A percentile compares a stretch with the other conserved stretches of the same genome.
Conservation (phyloP, 2,329 filamentous ascomycete species). For the Cladosporium sp. region DNA sequence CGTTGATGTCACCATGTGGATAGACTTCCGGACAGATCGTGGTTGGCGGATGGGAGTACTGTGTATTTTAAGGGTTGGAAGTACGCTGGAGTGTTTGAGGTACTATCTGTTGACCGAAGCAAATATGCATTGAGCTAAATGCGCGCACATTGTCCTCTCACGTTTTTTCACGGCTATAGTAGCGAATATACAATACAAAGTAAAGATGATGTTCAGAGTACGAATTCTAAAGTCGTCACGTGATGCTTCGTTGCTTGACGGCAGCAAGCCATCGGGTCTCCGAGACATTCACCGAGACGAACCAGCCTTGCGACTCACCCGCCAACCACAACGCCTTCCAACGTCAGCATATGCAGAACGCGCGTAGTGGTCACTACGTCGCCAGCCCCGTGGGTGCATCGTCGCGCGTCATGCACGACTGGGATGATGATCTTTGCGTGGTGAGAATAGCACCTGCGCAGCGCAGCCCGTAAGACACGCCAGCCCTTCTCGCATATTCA, state of each 20-base stretch:
- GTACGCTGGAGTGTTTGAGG: not conserved
- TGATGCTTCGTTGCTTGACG: not conserved
- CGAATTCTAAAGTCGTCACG: not conserved
- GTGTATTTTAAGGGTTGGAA: not conserved
- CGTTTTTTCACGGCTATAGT: not conserved
- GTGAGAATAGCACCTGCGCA: slow-evolving; percentile 10
- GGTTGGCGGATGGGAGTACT: not conserved
- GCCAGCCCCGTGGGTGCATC: not conserved
- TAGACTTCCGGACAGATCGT: not conserved
- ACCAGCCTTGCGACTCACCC: slow-evolving; percentile 18
- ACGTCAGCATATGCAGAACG: slow-evolving; percentile 15
- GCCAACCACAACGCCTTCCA: slow-evolving; percentile 13
- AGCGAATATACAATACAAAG: not conserved
- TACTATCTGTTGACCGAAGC: not conserved
- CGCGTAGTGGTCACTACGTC: slow-evolving; percentile 13
- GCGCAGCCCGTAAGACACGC: slow-evolving; percentile 14
- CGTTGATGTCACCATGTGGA: not conserved
- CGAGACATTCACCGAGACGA: slow-evolving; percentile 12
- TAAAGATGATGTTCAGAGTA: not conserved
- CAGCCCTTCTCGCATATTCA: slow-evolving; percentile 11
- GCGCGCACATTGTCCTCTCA: not conserved
- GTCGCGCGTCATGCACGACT: slow-evolving; percentile 18
- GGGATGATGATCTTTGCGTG: slow-evolving; percentile 10
- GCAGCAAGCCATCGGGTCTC: slow-evolving; percentile 6
- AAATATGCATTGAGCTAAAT: not conserved